Base-by-base conservation (phyloP, 345 rosid genomes). In the Lagerstroemia speciosa region DNA sequence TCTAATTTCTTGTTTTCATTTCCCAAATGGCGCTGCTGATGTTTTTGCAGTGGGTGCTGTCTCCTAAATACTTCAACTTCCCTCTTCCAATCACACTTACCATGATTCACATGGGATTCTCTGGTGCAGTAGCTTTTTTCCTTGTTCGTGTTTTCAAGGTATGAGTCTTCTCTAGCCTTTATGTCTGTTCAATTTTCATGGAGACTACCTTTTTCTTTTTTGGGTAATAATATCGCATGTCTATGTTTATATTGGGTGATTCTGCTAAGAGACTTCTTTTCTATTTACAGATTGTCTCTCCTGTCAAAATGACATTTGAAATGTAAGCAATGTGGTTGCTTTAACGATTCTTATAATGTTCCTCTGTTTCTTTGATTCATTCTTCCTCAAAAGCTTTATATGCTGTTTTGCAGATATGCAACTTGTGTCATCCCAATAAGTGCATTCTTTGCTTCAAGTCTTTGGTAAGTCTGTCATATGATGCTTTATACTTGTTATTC, bases 361-460 rank as follows among this genome's bases (percentile, higher is more conserved):
- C 41, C 14, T 41, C 14, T 15, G 10, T 66, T 67, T 53, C 1
- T 14, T 33, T 64, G 58, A 66, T 22, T 27, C 62, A 64, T 58
- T 52, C 58, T 63, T 50, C 69, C 45, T 22, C 38, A 43, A 19
- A 27, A 32, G 60, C 63, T 61, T 67, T 34, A 8, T 67, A 69
- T 58, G 67, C 46, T 71, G 29, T 55, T 50, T 31, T 67, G 65
- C 89, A 95, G 98, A 83, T 95, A 95, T 67, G 92, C 88, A 62
- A 95, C 99, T 61, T 95, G 99, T 76, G 98, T 95, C 63, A 76
- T 95, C 66, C 99, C 99, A 62, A 95, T 95, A 67, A 95, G 98
- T 74, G 99, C 99, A 72, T 95, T 95, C 87, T 95, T 92, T 79
- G 98, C 98, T 66, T 86, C 99, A 72, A 95, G 99, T 77, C 98